Percentiles rank a stretch among this genome's conserved stretches.
Conservation (phyloP, 305 asterid species). For the Stenogyne calaminthoides region DNA sequence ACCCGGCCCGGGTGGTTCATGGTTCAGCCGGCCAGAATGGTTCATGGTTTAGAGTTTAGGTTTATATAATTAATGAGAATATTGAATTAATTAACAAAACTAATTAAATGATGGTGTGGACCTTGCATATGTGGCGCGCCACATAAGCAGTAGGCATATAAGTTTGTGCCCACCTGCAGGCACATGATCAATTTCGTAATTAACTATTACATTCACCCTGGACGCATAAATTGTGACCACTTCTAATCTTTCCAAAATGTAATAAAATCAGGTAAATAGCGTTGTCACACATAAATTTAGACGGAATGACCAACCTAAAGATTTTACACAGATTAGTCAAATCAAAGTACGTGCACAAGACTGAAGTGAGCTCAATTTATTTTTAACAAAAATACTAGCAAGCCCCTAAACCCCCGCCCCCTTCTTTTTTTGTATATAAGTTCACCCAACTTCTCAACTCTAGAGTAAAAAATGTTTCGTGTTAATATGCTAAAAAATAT, state of each 20-base stretch:
- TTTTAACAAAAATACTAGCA: background rate
- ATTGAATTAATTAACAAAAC: too few species aligned
- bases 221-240: background rate
- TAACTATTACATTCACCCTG: too few species aligned
- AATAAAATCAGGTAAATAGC: background rate
- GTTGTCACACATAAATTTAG: background rate
- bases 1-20: too few species aligned
- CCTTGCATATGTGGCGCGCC: too few species aligned
- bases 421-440: background rate
- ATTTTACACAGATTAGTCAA: background rate
- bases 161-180: too few species aligned
- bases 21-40: too few species aligned
- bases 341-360: background rate
- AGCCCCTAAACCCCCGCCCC: background rate
- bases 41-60: too few species aligned
- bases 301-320: background rate
- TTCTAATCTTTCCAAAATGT: background rate
- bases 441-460: background rate
- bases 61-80: too few species aligned
- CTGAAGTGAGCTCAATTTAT: background rate
- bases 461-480: slow-evolving; percentile 10
- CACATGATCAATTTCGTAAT: too few species aligned
- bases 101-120: too few species aligned
- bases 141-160: too few species aligned
- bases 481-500: background rate